Evolutionary conservation across 2,329 filamentous ascomycete genomes (phyloP).

Genomic region (Sporothrix variecibatus): DNA sequence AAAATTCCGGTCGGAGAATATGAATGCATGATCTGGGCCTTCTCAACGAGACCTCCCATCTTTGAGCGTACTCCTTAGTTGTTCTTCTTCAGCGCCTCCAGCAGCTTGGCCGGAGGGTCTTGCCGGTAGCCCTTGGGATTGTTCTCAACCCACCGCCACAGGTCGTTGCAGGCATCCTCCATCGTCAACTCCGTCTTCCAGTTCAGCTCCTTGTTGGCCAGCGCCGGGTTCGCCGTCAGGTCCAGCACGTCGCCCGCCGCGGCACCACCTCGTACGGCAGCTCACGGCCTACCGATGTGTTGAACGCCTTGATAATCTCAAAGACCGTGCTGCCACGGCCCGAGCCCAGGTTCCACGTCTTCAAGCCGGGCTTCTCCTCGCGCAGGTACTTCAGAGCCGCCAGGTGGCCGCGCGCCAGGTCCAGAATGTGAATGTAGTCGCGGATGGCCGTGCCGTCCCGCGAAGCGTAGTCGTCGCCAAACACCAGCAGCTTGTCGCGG

Average conservation of each 20-base stretch:
- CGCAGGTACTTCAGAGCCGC: conserved; percentile 89
- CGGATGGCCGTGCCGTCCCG: conserved; percentile 91
- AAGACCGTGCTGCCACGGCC: conserved; percentile 94
- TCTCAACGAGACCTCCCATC: not conserved
- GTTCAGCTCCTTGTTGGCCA: conserved; percentile 83
- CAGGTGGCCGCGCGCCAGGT: conserved; percentile 83
- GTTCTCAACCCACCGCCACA: conserved; percentile 97
- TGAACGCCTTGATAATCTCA: conserved; percentile 96
- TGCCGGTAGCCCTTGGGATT: conserved; percentile 95
- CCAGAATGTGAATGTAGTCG: conserved; percentile 97
- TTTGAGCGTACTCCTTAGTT: conserved; percentile 23
- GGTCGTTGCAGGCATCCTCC: conserved; percentile 88
- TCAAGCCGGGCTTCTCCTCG: conserved; percentile 80
- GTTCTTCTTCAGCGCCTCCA: conserved; percentile 56
- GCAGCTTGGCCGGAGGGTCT: conserved; percentile 78
- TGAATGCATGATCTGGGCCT: not conserved
- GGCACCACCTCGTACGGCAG: conserved; percentile 84
- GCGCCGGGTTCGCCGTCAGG: conserved; percentile 85
- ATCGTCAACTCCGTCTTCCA: conserved; percentile 92
- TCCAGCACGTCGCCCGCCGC: conserved; percentile 91
- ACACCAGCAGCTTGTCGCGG: conserved; percentile 89
- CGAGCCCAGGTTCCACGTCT: conserved; percentile 95
- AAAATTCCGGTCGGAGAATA: not conserved
- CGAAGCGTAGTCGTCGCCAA: conserved; percentile 90
- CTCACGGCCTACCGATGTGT: conserved; percentile 78